These are phyloP conservation scores for Fusarium avenaceum DNA, from an alignment of 2,329 filamentous ascomycete species.

Conservation along the genomic window DNA sequence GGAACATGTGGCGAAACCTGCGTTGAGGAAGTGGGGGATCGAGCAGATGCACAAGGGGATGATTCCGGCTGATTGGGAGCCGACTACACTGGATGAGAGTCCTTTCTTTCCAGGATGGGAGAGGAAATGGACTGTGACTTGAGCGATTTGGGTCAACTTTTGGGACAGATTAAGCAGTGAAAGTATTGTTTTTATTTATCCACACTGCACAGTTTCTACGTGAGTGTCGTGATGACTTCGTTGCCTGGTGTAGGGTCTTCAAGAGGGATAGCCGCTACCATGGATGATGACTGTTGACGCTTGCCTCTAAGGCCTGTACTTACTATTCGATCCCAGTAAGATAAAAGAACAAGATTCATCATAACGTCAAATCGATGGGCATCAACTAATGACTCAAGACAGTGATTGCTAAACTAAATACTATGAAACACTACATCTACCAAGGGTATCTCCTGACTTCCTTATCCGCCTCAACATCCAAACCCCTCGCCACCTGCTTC, in stretches of 20 bases:
- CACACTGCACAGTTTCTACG: background rate
- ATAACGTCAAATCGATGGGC: background rate
- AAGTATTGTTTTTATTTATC: background rate
- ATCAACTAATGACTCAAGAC: background rate
- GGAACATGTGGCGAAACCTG: constrained; percentile 77
- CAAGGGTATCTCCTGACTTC: constrained; percentile 74
- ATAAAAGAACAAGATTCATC: background rate
- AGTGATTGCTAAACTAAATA: background rate
- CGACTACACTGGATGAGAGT: constrained; percentile 77
- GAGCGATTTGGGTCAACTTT: background rate
- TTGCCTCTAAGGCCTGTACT: no score
- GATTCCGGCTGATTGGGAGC: constrained; percentile 73
- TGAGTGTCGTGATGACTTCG: no score
- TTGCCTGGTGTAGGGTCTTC: no score
- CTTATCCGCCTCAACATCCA: constrained; percentile 73
- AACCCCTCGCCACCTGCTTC: constrained; percentile 76
- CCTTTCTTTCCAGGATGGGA: constrained; percentile 83
- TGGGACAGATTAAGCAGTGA: background rate
- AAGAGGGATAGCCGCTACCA: no score
- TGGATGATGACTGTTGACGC: no score
- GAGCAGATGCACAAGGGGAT: constrained; percentile 76
- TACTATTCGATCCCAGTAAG: no score
- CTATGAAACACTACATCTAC: constrained; percentile 38
- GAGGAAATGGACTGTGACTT: constrained; percentile 43
- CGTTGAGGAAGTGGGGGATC: constrained; percentile 71